Conservation (phyloP, 257 asterid genomes). For the Capsicum baccatum region DNA sequence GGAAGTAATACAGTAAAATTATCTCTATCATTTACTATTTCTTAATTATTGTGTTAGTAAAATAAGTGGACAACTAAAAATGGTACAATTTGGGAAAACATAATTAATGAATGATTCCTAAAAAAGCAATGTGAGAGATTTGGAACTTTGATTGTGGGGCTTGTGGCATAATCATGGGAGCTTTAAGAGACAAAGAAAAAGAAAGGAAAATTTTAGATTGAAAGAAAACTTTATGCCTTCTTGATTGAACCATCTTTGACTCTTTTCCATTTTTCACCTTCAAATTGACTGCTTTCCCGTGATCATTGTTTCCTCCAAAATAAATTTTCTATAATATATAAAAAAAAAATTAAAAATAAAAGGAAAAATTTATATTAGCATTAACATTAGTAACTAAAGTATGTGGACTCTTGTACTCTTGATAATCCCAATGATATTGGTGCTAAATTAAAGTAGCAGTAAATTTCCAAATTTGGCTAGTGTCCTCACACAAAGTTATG, state of each 20-base stretch:
- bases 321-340: too few species aligned
- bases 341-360: too few species aligned
- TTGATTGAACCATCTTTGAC: background rate
- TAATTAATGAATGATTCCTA: background rate
- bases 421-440: too few species aligned
- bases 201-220: background rate
- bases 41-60: too few species aligned
- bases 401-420: too few species aligned
- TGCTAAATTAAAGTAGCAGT: background rate
- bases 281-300: background rate
- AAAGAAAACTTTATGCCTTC: background rate
- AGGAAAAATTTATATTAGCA: too few species aligned
- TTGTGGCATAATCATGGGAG: background rate
- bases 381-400: too few species aligned
- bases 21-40: too few species aligned
- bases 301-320: background rate
- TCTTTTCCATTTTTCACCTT: background rate
- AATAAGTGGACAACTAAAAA: too few species aligned
- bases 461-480: background rate
- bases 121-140: background rate
- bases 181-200: background rate
- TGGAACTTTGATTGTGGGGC: background rate
- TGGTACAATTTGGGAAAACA: background rate
- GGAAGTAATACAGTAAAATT: too few species aligned
- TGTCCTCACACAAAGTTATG: background rate